Evolutionary conservation across 2,329 filamentous ascomycete species (phyloP).

Genomic region (Bipolaris sorokiniana): DNA sequence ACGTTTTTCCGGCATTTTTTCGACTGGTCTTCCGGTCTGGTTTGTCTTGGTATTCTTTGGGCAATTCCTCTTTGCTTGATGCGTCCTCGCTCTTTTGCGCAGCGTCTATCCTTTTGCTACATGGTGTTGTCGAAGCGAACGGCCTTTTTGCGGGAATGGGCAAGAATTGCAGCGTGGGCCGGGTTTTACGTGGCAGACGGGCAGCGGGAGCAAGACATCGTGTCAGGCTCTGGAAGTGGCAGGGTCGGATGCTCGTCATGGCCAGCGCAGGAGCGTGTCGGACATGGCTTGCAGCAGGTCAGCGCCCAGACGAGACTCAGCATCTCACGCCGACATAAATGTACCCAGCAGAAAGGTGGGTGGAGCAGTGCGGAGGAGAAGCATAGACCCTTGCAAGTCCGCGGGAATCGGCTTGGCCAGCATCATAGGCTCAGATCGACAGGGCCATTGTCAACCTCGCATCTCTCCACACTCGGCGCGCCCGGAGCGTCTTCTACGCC

Average conservation of each 20-base stretch:
- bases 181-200: neutral
- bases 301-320: neutral
- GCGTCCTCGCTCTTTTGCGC: slow-evolving; percentile 30
- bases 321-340: neutral
- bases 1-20: slow-evolving; percentile 44
- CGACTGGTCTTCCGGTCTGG: slow-evolving; percentile 30
- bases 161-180: slow-evolving; percentile 12
- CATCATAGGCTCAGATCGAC: slow-evolving; percentile 36
- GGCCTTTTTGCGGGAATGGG: slow-evolving; percentile 12
- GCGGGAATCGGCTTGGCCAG: slow-evolving; percentile 31
- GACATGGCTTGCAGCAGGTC: slow-evolving; percentile 24
- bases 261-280: slow-evolving; percentile 20
- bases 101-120: slow-evolving; percentile 35
- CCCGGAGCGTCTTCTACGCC: slow-evolving; percentile 26
- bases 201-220: slow-evolving; percentile 27
- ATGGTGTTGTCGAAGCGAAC: slow-evolving; percentile 23
- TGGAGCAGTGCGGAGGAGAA: slow-evolving; percentile 21
- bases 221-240: slow-evolving; percentile 31
- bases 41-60: slow-evolving; percentile 17
- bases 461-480: slow-evolving; percentile 28
- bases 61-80: slow-evolving; percentile 15
- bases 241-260: slow-evolving; percentile 33
- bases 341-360: slow-evolving; percentile 1
- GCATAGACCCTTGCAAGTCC: slow-evolving; percentile 20
- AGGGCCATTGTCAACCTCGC: slow-evolving; percentile 25